Conservation (phyloP, 495 filamentous ascomycete genomes). For the Xylaria telfairii region DNA sequence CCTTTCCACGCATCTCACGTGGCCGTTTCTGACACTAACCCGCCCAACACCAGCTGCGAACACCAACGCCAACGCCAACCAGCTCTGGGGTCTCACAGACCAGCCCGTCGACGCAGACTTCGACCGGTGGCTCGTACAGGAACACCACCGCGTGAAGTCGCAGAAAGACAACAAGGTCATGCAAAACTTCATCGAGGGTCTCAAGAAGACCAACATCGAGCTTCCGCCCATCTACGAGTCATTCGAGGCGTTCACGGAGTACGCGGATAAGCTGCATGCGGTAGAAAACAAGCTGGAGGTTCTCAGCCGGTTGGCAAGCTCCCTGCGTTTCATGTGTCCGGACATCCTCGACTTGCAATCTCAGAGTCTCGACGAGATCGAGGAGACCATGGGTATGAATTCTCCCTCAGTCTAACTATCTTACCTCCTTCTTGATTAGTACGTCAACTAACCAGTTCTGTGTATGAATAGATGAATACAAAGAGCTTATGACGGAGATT, state of each 20-base stretch:
- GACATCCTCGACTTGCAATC: not conserved
- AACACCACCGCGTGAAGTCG: not conserved
- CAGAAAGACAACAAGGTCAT: not conserved
- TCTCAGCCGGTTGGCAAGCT: not conserved
- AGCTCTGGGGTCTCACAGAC: not conserved
- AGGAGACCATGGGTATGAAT: not conserved
- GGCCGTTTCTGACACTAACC: not conserved
- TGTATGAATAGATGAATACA: not conserved
- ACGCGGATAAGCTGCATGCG: not conserved
- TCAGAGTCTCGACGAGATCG: not conserved
- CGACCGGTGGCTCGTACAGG: not conserved
- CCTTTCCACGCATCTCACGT: too few relatives aligned
- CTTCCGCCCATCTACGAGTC: not conserved
- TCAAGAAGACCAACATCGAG: not conserved
- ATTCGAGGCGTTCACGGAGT: not conserved
- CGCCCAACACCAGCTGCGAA: not conserved
- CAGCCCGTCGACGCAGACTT: not conserved
- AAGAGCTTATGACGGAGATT: not conserved
- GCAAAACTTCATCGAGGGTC: not conserved
- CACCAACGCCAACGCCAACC: not conserved
- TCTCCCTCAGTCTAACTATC: not conserved
- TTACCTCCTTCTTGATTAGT: not conserved
- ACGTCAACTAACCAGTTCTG: not conserved
- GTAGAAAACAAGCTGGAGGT: not conserved
- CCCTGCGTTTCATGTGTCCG: not conserved